A percentile compares a stretch with the other conserved stretches of the same genome.
Conservation (phyloP, 805 yeast genomes). For the Saccharomycopsis oosterbeekiorum region DNA sequence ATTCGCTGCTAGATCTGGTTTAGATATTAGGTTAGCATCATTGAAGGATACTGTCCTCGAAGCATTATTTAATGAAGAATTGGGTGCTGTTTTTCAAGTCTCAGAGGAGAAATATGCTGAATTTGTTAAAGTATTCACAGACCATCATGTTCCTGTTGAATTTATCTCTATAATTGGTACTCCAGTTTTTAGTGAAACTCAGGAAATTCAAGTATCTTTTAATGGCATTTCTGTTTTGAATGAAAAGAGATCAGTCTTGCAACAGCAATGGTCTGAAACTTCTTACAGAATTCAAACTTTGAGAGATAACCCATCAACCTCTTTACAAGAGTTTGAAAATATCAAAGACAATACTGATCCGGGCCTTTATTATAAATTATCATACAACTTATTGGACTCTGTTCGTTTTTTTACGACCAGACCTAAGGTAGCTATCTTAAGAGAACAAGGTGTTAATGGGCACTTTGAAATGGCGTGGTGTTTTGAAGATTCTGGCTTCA, state of each 20-base stretch:
- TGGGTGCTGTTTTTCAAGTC: constrained; percentile 94
- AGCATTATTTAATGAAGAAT: constrained; percentile 79
- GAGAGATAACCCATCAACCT: constrained; percentile 89
- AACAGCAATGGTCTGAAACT: constrained; percentile 78
- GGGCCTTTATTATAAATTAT: constrained; percentile 73
- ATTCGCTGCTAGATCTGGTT: constrained; percentile 86
- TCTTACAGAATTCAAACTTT: constrained; percentile 83
- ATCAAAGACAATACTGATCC: constrained; percentile 80
- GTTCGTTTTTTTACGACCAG: constrained; percentile 32
- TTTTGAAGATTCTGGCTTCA: constrained; percentile 91
- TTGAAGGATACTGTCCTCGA: constrained; percentile 37
- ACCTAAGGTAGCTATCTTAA: constrained; percentile 90
- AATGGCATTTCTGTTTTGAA: constrained; percentile 39
- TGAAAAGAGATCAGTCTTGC: constrained; percentile 55
- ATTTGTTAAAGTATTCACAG: constrained; percentile 46
- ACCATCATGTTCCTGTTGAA: constrained; percentile 47
- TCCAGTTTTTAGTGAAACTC: constrained; percentile 46
- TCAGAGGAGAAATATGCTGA: constrained; percentile 38
- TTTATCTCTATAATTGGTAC: constrained; percentile 57
- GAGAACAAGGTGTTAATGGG: constrained; percentile 98
- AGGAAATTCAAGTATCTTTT: constrained; percentile 37
- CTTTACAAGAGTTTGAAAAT: constrained; percentile 73
- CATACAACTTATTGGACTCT: constrained; percentile 52
- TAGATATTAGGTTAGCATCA: constrained; percentile 41
- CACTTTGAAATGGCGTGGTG: constrained; percentile 98